Evolutionary conservation across 345 rosid genomes (phyloP), one percentile per base, ranked within the genome.

Genomic region (Moricandia moricandioides): DNA sequence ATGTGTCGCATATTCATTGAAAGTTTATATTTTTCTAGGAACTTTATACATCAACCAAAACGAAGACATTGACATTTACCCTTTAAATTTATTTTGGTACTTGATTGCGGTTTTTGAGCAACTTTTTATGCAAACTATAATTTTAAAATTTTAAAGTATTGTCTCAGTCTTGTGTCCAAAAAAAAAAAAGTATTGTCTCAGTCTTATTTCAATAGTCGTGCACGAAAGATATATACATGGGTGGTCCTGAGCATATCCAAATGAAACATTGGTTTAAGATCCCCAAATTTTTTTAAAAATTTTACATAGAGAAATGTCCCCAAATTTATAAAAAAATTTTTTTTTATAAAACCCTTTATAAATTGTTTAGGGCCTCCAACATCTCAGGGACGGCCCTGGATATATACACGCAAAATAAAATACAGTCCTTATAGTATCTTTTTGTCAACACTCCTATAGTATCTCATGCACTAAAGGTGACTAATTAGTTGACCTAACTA

Each of bases 1-100:
- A 77, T 72, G 72, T 77, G 76, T 70, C 65, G 62, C 34, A 47
- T 62, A 47, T 45, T 33, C 47, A 77, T 33, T 57, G 54, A 47
- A 65, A 16, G 45, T 47, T 43, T n/a, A 63, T 63, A 1, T 70
- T 51, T 55, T 40, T 57, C 65, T 12, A 45, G 4, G 30, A 77
- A 56, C 62, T 57, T 65, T 70, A 55, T 34, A 70, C 43, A 77
- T 77, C 60, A 45, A 14, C 35, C 4, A 2, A 24, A 7, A 62
- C 7, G 16, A 54, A 64, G 61, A 70, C 62, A 64, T 33, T 71
- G 72, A 65, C 72, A 71, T 77, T 64, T 64, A 12, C 0, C 71
- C 39, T 18, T 70, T 77, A n/a, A 29, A 21, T 62, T 77, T 6
- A 9, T 69, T 54, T 27, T 62, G 17, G 37, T 62, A 54, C 51